Base-by-base conservation (phyloP, 2,329 filamentous ascomycete genomes). In the Penicillium sp. region DNA sequence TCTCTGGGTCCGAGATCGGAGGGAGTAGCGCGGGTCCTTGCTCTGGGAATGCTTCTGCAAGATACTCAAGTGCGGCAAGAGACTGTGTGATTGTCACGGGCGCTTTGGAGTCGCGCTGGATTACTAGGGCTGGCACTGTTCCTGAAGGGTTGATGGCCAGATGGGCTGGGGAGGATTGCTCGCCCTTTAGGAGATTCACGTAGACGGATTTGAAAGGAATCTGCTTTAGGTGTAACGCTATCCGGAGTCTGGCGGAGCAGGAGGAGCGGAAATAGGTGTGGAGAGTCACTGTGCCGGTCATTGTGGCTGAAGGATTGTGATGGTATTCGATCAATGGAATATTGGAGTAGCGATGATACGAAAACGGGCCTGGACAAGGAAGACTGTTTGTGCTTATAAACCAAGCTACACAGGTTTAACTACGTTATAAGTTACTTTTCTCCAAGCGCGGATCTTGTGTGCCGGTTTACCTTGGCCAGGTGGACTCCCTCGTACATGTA, bases 181-280 rank as follows among this genome's bases (percentile, higher is more conserved):
- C 82, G 60, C 75, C 71, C 50, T 82, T 79, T 59, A 85, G 75
- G 6, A 86, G 79, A 65, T 86, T 82, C 67, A 86, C 73, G 52
- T 77, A 75, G 33, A 78, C 71, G 21, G 76, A 71, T 7, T 77
- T 76, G 62, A 82, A 82, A 2, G 75, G 62, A 52, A 87, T 78
- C 23, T 68, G 68, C 63, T 88, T 88, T 50, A 84, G 74, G 55
- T 82, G 74, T 1, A 86, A 75, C 12, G 84, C 83, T 58, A 87
- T 87, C 46, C 84, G 84, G 6, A 88, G 74, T 13, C 86, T 82
- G 0, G 81, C 84, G 1, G 84, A 83, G 73, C 84, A 88, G 17
- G 84, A 86, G 48, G 85, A 88, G 61, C 83, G 79, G 72, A 83
- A 86, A 74, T 86, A 87, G 59, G 79, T 82, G 75, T 87, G 81